A percentile compares a stretch with the other conserved stretches of the same genome.
These are phyloP conservation scores for Tarenaya hassleriana DNA, from an alignment of 345 rosid species.

Conservation along the genomic window DNA sequence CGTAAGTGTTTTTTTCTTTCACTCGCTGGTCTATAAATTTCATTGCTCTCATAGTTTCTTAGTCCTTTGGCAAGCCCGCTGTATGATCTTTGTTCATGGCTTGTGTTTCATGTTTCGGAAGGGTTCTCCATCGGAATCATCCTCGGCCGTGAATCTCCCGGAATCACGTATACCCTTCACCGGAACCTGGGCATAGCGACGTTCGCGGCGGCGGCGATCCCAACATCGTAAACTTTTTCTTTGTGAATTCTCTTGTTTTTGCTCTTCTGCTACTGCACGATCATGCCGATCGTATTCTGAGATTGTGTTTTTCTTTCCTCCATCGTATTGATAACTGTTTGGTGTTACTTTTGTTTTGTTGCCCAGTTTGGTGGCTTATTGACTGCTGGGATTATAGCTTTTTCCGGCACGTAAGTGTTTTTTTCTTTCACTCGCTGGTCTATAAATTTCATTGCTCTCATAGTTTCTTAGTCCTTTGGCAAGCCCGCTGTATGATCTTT, in stretches of 20 bases:
- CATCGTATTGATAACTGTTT: not conserved
- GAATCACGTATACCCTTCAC: conserved; percentile 68
- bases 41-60: not conserved
- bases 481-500: no score
- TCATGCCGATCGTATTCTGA: not conserved
- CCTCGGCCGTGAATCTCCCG: conserved; percentile 61
- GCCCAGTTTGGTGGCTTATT: conserved; percentile 85
- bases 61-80: no score
- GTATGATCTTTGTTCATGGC: no score
- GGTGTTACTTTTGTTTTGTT: conserved; percentile 13
- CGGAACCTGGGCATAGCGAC: conserved; percentile 71
- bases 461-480: not conserved
- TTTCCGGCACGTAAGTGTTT: conserved; percentile 87
- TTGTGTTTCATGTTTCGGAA: conserved; percentile 20
- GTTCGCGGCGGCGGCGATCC: conserved; percentile 52
- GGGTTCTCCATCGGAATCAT: conserved; percentile 75
- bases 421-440: not conserved
- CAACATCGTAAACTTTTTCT: conserved; percentile 42
- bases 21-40: not conserved
- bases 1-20: conserved; percentile 51
- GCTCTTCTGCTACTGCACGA: not conserved
- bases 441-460: not conserved
- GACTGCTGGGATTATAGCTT: conserved; percentile 73
- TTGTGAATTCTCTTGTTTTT: not conserved
- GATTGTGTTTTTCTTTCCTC: not conserved